Evolutionary conservation across 352 stramenopile species (phyloP), one percentile per base, ranked within the genome.

Genomic region (Globisporangium paroecandrum): DNA sequence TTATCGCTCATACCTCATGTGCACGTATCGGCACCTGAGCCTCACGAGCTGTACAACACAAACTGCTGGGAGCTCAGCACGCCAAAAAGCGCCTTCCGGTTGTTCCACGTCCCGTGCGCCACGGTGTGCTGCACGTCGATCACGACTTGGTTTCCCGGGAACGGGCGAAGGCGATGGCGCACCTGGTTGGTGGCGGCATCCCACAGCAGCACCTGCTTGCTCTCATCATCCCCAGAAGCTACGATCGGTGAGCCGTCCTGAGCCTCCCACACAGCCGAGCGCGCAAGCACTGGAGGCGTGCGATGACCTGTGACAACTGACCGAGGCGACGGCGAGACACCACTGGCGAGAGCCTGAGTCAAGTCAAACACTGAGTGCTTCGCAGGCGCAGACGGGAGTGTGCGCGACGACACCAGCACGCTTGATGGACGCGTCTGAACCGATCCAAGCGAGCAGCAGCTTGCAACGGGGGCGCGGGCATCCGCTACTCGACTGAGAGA

Each of bases 291-390:
- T 0, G 77, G 72, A 1, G 78, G 70, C 22, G 81, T 79, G 22
- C 77, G 72, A 46, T 88, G 74, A 24, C 79, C 79, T 13, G 64
- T 63, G 38, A 84, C 70, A 49, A 76, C 70, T 3, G 67, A 62
- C 38, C 36, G 67, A 13, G 76, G 69, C 6, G 32, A 38, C 2
- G 83, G 43, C 29, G 58, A 62, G 1, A 41, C 41, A 24, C 47
- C n/a, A 32, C 29, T 51, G 22, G 65, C 15, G 1, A 60, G 55
- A 27, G 66, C 66, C 25, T 60, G 62, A 7, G 25, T 62, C 29
- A 89, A 69, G 41, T 82, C 69, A 32, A 81, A 85, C 38, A 89
- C 55, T 38, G 69, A 75, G 77, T 89, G 82, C 57, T 72, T 82
- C 0, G 70, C 76, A 18, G 75, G 66, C 8, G 29, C 65, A 3